Conservation (phyloP, 768 basidiomycete species). For the Obba rivulosa region DNA sequence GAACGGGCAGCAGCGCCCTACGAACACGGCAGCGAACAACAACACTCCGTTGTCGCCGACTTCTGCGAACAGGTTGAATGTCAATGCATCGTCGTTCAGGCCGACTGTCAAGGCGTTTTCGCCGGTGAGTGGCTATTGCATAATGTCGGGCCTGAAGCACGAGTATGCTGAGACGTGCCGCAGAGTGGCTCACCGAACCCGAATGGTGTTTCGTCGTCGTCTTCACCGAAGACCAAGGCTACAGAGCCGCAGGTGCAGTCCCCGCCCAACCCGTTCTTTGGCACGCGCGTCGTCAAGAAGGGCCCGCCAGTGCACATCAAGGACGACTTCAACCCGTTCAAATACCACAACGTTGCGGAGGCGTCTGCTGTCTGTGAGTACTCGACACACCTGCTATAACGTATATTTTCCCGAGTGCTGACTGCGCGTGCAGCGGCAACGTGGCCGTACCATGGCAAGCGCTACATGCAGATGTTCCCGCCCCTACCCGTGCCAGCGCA, state of each 20-base stretch:
- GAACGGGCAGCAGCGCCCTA: conserved; percentile 20
- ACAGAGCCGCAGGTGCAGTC: conserved; percentile 31
- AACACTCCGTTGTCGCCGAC: conserved; percentile 44
- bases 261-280: conserved; percentile 86
- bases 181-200: conserved; percentile 25
- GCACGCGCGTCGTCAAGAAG: conserved; percentile 72
- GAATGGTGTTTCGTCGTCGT: conserved; percentile 31
- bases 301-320: conserved; percentile 73
- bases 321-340: conserved; percentile 98
- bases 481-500: conserved; percentile 53
- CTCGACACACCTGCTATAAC: background rate
- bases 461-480: conserved; percentile 76
- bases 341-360: conserved; percentile 75
- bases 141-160: background rate
- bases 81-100: conserved; percentile 86
- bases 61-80: conserved; percentile 67
- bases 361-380: conserved; percentile 69
- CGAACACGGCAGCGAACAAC: conserved; percentile 23
- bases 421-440: conserved; percentile 43
- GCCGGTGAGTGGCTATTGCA: conserved; percentile 42
- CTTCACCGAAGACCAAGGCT: conserved; percentile 61
- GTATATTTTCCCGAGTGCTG: background rate
- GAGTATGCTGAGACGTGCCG: conserved; percentile 12
- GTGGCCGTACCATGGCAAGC: conserved; percentile 91
- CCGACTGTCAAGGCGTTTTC: conserved; percentile 77